Percentiles rank a stretch among this genome's conserved stretches.
These are phyloP conservation scores for Gilbertella persicaria DNA, from an alignment of 371 early-diverging fungal species.

Conservation along the genomic window DNA sequence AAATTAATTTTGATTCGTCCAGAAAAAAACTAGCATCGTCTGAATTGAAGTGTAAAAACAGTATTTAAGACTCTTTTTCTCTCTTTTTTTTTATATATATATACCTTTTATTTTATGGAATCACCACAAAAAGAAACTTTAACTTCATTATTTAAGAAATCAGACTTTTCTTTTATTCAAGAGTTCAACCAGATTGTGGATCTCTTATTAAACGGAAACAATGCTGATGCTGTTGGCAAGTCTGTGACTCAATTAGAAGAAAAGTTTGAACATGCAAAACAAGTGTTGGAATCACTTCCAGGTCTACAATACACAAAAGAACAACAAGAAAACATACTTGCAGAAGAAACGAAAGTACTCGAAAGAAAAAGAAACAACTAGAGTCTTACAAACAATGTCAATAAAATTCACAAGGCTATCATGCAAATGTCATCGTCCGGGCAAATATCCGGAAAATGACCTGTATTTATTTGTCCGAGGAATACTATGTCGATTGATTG, in stretches of 20 bases:
- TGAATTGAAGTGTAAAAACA: too few relatives aligned
- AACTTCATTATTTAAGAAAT: constrained; percentile 28
- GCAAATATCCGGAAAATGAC: background rate
- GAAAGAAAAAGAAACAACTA: constrained; percentile 37
- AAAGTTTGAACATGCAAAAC: constrained; percentile 39
- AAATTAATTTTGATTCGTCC: too few relatives aligned
- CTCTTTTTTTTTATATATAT: background rate
- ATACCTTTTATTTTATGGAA: constrained; percentile 4
- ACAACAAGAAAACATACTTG: constrained; percentile 44
- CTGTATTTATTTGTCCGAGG: background rate
- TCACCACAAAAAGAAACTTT: constrained; percentile 7
- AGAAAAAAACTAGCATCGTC: background rate
- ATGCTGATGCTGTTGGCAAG: constrained; percentile 46
- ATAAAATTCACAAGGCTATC: background rate
- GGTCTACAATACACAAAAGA: constrained; percentile 50
- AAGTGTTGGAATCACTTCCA: constrained; percentile 43
- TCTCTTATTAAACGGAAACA: constrained; percentile 29
- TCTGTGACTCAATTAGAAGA: constrained; percentile 47
- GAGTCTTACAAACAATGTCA: constrained; percentile 8
- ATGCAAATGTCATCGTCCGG: background rate
- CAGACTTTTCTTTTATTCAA: constrained; percentile 44
- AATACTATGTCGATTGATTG: background rate
- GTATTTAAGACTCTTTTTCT: background rate
- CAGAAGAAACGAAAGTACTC: constrained; percentile 32
- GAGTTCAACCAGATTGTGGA: constrained; percentile 43